These are phyloP conservation scores for Macrophomina tecta DNA, from an alignment of 2,329 filamentous ascomycete species.

Conservation along the genomic window DNA sequence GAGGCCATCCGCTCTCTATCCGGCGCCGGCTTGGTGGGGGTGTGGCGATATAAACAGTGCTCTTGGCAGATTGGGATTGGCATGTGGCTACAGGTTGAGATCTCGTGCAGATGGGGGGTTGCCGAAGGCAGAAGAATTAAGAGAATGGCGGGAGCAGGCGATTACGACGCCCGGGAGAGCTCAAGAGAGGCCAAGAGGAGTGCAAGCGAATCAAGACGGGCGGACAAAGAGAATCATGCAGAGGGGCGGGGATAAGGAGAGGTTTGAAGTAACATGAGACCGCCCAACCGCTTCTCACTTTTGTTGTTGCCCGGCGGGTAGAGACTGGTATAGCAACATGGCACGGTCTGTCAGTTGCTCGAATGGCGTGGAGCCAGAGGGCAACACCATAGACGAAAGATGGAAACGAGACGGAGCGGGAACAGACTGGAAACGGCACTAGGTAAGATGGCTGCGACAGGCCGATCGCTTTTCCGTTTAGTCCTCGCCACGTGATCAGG, in stretches of 20 bases:
- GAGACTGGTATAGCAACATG: no score
- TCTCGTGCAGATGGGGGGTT: background rate
- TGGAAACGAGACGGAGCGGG: background rate
- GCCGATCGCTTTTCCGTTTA: background rate
- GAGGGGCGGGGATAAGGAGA: background rate
- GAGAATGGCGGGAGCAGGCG: background rate
- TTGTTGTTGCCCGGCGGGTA: no score
- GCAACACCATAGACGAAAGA: no score
- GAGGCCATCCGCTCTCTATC: conserved; percentile 9
- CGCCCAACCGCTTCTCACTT: no score
- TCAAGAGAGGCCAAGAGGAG: no score
- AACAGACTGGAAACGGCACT: background rate
- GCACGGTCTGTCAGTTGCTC: no score
- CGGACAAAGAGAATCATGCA: no score
- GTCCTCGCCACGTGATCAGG: conserved; percentile 6
- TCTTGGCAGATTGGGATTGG: background rate
- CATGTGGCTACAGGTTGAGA: background rate
- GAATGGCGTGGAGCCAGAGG: no score
- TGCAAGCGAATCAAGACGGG: background rate
- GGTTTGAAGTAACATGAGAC: no score
- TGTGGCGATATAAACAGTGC: background rate
- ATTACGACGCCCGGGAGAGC: background rate
- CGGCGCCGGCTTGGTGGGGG: background rate
- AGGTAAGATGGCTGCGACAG: no score
- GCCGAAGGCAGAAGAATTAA: background rate